These are phyloP conservation scores for Candolleomyces eurysporus DNA, from an alignment of 768 basidiomycete genomes.

Conservation along the genomic window DNA sequence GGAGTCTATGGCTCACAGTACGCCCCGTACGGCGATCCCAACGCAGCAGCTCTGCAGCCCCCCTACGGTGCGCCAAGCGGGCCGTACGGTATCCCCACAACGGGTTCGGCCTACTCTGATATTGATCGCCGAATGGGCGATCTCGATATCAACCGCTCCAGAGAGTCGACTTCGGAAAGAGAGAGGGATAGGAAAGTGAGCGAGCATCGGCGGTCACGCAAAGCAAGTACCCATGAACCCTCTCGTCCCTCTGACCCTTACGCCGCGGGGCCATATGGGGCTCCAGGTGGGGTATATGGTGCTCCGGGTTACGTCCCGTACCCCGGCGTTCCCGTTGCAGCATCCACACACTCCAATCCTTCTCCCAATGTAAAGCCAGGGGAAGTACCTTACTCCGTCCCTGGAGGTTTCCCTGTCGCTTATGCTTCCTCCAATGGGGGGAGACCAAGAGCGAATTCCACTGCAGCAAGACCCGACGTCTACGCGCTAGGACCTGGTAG, in stretches of 20 bases:
- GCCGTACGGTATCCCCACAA: slow-evolving; percentile 25
- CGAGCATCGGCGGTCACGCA: slow-evolving; percentile 38
- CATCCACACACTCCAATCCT: slow-evolving; percentile 17
- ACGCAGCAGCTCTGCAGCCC: slow-evolving; percentile 15
- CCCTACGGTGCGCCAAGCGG: slow-evolving; percentile 17
- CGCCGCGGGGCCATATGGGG: no score
- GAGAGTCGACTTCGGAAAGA: slow-evolving; percentile 20
- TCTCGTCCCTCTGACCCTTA: not conserved
- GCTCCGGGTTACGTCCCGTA: not conserved
- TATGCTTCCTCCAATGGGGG: slow-evolving; percentile 36
- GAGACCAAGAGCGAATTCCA: slow-evolving; percentile 20
- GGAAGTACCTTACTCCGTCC: slow-evolving; percentile 35
- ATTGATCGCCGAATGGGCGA: slow-evolving; percentile 42
- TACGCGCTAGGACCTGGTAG: slow-evolving; percentile 50
- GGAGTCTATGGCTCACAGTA: slow-evolving; percentile 26
- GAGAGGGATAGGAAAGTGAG: slow-evolving; percentile 35
- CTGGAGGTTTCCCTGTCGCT: slow-evolving; percentile 31
- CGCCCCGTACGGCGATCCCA: slow-evolving; percentile 15
- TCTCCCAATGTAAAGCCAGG: slow-evolving; percentile 52
- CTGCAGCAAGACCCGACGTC: slow-evolving; percentile 36
- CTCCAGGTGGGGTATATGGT: no score
- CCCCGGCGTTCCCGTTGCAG: slow-evolving; percentile 3
- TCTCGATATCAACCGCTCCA: slow-evolving; percentile 36
- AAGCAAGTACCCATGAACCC: slow-evolving; percentile 35
- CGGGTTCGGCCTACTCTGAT: slow-evolving; percentile 34